Evolutionary conservation across 1,284 basidiomycete genomes (phyloP).

Genomic region (Leccinum subspadiceum): DNA sequence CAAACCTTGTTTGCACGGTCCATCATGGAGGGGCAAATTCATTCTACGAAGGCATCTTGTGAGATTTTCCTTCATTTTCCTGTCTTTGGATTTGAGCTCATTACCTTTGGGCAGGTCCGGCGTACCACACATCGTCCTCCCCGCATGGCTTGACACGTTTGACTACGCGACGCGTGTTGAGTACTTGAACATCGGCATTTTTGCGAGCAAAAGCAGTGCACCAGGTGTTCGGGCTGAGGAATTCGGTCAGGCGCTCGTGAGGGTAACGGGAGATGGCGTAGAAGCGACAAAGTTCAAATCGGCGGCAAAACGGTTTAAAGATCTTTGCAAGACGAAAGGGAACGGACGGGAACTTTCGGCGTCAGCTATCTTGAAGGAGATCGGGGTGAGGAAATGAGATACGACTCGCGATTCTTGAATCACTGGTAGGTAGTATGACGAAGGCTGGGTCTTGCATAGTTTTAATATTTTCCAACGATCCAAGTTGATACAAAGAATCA

Average conservation of each 20-base stretch:
- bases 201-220: conserved; percentile 4
- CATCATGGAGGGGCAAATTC: conserved; percentile 20
- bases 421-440: not conserved
- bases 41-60: conserved; percentile 15
- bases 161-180: conserved; percentile 11
- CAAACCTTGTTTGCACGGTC: conserved; percentile 11
- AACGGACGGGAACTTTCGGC: not conserved
- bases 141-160: conserved; percentile 17
- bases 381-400: not conserved
- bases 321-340: not conserved
- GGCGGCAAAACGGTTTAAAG: not conserved
- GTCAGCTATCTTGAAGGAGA: not conserved
- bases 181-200: conserved; percentile 14
- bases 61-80: not conserved
- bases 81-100: not conserved
- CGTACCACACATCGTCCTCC: conserved; percentile 10
- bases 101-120: conserved; percentile 4
- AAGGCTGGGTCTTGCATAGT: not conserved
- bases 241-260: not conserved
- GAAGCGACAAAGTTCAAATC: not conserved
- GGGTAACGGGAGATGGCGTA: not conserved
- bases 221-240: conserved; percentile 11
- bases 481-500: too few relatives aligned
- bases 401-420: not conserved
- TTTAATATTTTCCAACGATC: not conserved